phyloP scores from a whole-genome alignment of 1,139 yeast genomes.

The Taiozyma sp. region DNA sequence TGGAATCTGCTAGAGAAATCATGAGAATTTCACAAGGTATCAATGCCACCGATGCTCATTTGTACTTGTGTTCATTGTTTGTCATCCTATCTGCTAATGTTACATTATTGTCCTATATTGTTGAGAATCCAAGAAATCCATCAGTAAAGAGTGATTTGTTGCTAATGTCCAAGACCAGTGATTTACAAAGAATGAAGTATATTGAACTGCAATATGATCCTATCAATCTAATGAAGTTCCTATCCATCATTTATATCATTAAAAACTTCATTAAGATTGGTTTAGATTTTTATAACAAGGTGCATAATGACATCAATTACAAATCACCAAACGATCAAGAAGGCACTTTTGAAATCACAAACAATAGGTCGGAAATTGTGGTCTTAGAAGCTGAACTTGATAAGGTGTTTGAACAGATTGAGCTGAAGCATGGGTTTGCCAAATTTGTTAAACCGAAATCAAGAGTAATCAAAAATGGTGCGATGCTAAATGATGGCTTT shows the following conservation, averaged over 20 bases:
- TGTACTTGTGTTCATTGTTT: slow-evolving; percentile 5
- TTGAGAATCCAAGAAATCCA: slow-evolving; percentile 5
- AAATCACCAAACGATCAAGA: neutral
- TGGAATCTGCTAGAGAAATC: slow-evolving; percentile 7
- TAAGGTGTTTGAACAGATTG: slow-evolving; percentile 1
- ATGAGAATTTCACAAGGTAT: slow-evolving; percentile 5
- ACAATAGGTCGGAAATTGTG: slow-evolving; percentile 1
- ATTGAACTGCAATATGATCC: slow-evolving; percentile 3
- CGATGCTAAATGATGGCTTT: neutral
- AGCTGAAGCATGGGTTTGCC: slow-evolving; percentile 2
- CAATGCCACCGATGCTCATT: slow-evolving; percentile 1
- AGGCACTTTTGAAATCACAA: neutral
- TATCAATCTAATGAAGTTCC: slow-evolving; percentile 4
- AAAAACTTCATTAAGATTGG: slow-evolving; percentile 9
- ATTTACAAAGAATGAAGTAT: slow-evolving; percentile 1
- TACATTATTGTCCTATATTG: slow-evolving; percentile 3
- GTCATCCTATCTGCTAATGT: slow-evolving; percentile 6
- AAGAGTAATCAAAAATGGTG: neutral
- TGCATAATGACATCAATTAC: neutral
- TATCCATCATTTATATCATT: slow-evolving; percentile 2
- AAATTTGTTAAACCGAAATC: neutral
- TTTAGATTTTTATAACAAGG: slow-evolving; percentile 1
- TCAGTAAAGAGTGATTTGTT: slow-evolving; percentile 3
- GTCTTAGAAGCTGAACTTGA: slow-evolving; percentile 1
- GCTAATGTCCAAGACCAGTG: slow-evolving; percentile 3